phyloP scores from a whole-genome alignment of 805 yeast genomes.

The Metschnikowia orientalis region DNA sequence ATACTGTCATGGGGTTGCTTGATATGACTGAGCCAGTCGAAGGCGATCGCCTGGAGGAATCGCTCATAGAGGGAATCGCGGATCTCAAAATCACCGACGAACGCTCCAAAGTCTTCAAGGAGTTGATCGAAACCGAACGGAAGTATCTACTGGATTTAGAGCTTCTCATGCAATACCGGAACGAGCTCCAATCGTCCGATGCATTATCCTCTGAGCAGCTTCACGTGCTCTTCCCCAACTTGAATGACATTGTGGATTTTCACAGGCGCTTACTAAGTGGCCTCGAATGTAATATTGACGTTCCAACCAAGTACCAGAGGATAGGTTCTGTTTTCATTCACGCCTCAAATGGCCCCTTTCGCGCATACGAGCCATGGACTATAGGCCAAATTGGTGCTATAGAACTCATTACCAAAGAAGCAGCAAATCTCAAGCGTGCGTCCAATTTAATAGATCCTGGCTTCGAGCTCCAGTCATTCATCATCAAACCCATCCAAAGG shows the following conservation, averaged over 20 bases:
- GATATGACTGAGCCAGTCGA: slow-evolving; percentile 8
- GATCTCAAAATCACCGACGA: slow-evolving; percentile 44
- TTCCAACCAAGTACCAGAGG: slow-evolving; percentile 71
- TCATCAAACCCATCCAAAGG: slow-evolving; percentile 93
- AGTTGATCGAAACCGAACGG: slow-evolving; percentile 84
- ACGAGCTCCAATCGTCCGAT: slow-evolving; percentile 62
- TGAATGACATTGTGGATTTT: slow-evolving; percentile 79
- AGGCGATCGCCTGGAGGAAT: slow-evolving; percentile 6
- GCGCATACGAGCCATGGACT: slow-evolving; percentile 91
- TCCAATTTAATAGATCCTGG: slow-evolving; percentile 70
- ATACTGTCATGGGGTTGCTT: slow-evolving; percentile 61
- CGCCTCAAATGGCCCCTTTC: slow-evolving; percentile 75
- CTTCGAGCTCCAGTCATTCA: slow-evolving; percentile 82
- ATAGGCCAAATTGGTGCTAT: slow-evolving; percentile 84
- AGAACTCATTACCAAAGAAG: slow-evolving; percentile 67
- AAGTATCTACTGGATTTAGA: slow-evolving; percentile 91
- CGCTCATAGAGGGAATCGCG: slow-evolving; percentile 12
- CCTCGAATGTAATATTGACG: slow-evolving; percentile 77
- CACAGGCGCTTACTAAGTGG: slow-evolving; percentile 88
- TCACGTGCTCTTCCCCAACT: slow-evolving; percentile 78
- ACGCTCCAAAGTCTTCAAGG: slow-evolving; percentile 75
- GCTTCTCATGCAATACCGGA: slow-evolving; percentile 59
- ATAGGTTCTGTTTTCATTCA: slow-evolving; percentile 86
- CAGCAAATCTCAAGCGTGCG: slow-evolving; percentile 49
- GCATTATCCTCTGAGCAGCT: slow-evolving; percentile 73